These are phyloP conservation scores for Trapa bicornis DNA, from an alignment of 345 rosid species.

Conservation along the genomic window DNA sequence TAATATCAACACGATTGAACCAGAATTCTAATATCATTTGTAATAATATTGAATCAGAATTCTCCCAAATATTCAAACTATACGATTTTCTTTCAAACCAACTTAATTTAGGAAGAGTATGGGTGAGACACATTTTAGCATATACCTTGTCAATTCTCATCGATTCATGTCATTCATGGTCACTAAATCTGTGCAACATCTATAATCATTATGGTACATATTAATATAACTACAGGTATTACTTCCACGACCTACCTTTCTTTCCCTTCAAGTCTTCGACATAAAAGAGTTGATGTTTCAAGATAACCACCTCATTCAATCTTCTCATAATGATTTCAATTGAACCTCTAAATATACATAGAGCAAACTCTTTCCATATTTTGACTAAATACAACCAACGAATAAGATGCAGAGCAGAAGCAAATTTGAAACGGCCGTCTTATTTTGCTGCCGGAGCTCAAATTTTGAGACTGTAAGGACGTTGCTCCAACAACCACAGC, in stretches of 20 bases:
- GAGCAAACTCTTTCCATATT: not conserved
- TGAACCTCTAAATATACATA: not conserved
- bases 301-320: not conserved
- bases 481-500: no score
- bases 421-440: not conserved
- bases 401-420: not conserved
- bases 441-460: no score
- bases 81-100: no score
- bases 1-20: constrained; percentile 46
- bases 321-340: not conserved
- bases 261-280: not conserved
- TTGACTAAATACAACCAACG: not conserved
- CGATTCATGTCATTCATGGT: not conserved
- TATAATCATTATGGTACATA: not conserved
- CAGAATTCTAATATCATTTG: not conserved
- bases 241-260: not conserved
- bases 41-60: not conserved
- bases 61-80: no score
- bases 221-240: not conserved
- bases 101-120: no score
- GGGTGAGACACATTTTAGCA: not conserved
- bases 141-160: no score
- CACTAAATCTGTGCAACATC: not conserved
- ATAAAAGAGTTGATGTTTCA: not conserved
- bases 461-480: no score